These are phyloP conservation scores for Linum trigynum DNA, from an alignment of 345 rosid species.

Conservation along the genomic window DNA sequence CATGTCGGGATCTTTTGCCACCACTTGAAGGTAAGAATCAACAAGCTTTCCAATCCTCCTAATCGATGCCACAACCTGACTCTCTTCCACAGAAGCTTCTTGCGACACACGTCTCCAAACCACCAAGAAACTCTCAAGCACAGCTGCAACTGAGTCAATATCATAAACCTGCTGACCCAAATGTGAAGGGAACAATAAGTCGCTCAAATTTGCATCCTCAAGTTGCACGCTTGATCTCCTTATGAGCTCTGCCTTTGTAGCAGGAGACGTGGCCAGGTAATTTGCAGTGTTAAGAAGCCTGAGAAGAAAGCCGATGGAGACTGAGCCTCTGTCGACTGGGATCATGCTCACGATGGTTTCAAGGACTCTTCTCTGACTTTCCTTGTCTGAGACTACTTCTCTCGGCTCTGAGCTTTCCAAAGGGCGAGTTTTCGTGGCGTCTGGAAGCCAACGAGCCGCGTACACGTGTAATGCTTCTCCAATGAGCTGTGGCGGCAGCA, in stretches of 20 bases:
- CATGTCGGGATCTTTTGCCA: slow-evolving; percentile 57
- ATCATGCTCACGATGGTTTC: slow-evolving; percentile 73
- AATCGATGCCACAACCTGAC: slow-evolving; percentile 37
- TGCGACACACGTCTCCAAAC: slow-evolving; percentile 66
- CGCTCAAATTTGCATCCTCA: slow-evolving; percentile 58
- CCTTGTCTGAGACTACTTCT: slow-evolving; percentile 28
- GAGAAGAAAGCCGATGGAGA: slow-evolving; percentile 67
- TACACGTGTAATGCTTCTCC: slow-evolving; percentile 95
- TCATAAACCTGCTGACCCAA: slow-evolving; percentile 42
- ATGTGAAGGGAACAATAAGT: slow-evolving; percentile 56
- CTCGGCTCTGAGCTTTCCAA: slow-evolving; percentile 35
- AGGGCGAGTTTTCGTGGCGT: slow-evolving; percentile 32
- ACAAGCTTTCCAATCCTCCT: slow-evolving; percentile 59
- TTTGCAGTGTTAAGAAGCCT: slow-evolving; percentile 71
- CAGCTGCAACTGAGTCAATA: slow-evolving; percentile 55
- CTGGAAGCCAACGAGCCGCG: slow-evolving; percentile 84
- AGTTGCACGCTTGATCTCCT: slow-evolving; percentile 68
- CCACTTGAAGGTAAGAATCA: slow-evolving; percentile 71
- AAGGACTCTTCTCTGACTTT: slow-evolving; percentile 34
- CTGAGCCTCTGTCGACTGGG: slow-evolving; percentile 77
- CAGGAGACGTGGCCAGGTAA: slow-evolving; percentile 54
- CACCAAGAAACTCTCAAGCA: slow-evolving; percentile 52
- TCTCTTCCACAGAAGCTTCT: slow-evolving; percentile 28
- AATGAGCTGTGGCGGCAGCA: slow-evolving; percentile 65
- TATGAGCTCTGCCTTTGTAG: slow-evolving; percentile 66